Evolutionary conservation across 1,139 yeast species (phyloP).

Genomic region (Saccharomyces pastorianus): DNA sequence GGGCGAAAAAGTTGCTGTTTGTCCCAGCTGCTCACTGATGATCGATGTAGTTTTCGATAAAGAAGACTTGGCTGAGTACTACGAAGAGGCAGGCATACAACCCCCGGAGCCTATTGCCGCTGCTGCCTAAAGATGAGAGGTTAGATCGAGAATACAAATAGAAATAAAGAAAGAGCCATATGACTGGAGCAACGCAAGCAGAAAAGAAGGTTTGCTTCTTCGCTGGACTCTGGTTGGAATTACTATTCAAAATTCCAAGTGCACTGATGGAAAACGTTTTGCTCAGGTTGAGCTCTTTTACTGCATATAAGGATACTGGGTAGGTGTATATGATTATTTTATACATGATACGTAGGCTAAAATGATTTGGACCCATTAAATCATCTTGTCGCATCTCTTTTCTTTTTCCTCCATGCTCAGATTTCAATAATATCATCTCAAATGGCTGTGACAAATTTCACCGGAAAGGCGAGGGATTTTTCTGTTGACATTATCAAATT

Average conservation of each 20-base stretch:
- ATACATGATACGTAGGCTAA: background rate
- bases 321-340: background rate
- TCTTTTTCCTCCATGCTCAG: background rate
- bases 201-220: background rate
- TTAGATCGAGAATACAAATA: background rate
- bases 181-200: background rate
- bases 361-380: background rate
- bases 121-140: slow-evolving; percentile 6
- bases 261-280: background rate
- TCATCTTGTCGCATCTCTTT: background rate
- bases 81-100: slow-evolving; percentile 30
- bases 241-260: background rate
- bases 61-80: slow-evolving; percentile 41
- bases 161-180: background rate
- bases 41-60: slow-evolving; percentile 81
- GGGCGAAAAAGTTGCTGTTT: slow-evolving; percentile 90
- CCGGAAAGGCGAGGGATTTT: slow-evolving; percentile 2
- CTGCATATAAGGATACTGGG: background rate
- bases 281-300: background rate
- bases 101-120: slow-evolving; percentile 27
- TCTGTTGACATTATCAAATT: background rate
- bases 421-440: background rate
- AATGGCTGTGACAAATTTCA: slow-evolving; percentile 1
- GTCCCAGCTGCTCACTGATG: slow-evolving; percentile 94
- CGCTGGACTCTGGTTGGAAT: background rate